These are phyloP conservation scores for Blastobotrys apis DNA, from an alignment of 1,139 yeast genomes.

Conservation along the genomic window DNA sequence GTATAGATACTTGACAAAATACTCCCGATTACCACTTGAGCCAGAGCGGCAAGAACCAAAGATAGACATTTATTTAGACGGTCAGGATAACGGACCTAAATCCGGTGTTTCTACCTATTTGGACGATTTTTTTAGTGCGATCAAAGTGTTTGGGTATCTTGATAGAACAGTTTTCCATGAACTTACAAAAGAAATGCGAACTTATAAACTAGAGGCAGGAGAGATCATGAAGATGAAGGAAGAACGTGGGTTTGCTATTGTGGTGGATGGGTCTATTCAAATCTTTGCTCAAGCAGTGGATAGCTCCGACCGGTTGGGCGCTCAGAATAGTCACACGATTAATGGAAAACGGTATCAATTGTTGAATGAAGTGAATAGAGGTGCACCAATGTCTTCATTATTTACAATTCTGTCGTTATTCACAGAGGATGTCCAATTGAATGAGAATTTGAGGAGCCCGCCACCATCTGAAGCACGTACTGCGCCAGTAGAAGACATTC, in stretches of 20 bases:
- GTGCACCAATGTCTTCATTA: constrained; percentile 77
- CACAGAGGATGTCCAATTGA: constrained; percentile 39
- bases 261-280: constrained; percentile 88
- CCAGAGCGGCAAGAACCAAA: constrained; percentile 43
- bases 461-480: neutral
- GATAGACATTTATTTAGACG: constrained; percentile 42
- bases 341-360: constrained; percentile 63
- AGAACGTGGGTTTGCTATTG: constrained; percentile 79
- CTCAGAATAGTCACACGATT: constrained; percentile 27
- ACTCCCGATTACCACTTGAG: constrained; percentile 50
- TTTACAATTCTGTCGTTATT: constrained; percentile 73
- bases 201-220: constrained; percentile 73
- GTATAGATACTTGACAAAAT: constrained; percentile 48
- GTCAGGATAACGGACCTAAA: constrained; percentile 38
- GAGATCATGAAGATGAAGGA: constrained; percentile 73
- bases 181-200: constrained; percentile 84
- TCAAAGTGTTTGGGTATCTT: constrained; percentile 88
- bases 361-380: constrained; percentile 79
- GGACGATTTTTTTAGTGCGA: constrained; percentile 86
- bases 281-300: constrained; percentile 57
- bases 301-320: constrained; percentile 18
- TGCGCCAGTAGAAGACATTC: constrained; percentile 16
- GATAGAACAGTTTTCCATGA: constrained; percentile 91
- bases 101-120: constrained; percentile 54
- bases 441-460: constrained; percentile 18